A percentile compares a stretch with the other conserved stretches of the same genome.
Conservation (phyloP, 2,329 filamentous ascomycete species). For the Exutisphaerella laricina region DNA sequence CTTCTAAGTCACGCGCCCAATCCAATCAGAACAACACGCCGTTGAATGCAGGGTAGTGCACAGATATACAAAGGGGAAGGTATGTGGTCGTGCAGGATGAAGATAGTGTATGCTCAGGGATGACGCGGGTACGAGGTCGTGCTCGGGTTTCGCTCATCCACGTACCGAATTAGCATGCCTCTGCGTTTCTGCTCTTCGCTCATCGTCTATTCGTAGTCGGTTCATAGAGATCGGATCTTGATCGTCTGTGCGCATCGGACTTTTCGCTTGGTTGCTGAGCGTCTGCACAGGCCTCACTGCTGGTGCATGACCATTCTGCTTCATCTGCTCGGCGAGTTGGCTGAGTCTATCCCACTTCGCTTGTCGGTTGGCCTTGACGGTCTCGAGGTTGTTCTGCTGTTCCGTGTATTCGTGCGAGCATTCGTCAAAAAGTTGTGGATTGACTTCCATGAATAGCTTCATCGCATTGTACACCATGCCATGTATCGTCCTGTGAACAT, state of each 20-base stretch:
- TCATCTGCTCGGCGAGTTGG: slow-evolving; percentile 61
- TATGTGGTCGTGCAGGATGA: slow-evolving; percentile 5
- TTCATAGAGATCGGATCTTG: slow-evolving; percentile 75
- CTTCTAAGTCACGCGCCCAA: slow-evolving; percentile 20
- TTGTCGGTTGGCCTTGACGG: slow-evolving; percentile 73
- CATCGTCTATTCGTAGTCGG: slow-evolving; percentile 84
- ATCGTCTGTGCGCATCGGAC: slow-evolving; percentile 58
- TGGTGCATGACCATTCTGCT: slow-evolving; percentile 27
- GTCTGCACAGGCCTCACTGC: slow-evolving; percentile 25
- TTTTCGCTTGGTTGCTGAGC: slow-evolving; percentile 31
- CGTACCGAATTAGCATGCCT: slow-evolving; percentile 35
- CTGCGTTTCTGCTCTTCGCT: slow-evolving; percentile 45
- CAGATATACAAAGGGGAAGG: slow-evolving; percentile 17
- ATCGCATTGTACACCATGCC: slow-evolving; percentile 99
- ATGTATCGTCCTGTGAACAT: slow-evolving; percentile 92
- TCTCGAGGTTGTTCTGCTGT: slow-evolving; percentile 85
- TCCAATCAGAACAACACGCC: slow-evolving; percentile 23
- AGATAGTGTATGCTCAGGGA: slow-evolving; percentile 17
- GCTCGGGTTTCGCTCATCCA: slow-evolving; percentile 25
- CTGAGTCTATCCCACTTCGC: slow-evolving; percentile 83
- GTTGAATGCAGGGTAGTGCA: slow-evolving; percentile 10
- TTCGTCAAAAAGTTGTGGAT: slow-evolving; percentile 95
- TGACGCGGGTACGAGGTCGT: slow-evolving; percentile 15
- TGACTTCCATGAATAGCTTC: slow-evolving; percentile 99
- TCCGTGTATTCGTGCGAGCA: slow-evolving; percentile 98